Conservation (phyloP, 2,329 filamentous ascomycete genomes). For the Dactylellina cionopaga region DNA sequence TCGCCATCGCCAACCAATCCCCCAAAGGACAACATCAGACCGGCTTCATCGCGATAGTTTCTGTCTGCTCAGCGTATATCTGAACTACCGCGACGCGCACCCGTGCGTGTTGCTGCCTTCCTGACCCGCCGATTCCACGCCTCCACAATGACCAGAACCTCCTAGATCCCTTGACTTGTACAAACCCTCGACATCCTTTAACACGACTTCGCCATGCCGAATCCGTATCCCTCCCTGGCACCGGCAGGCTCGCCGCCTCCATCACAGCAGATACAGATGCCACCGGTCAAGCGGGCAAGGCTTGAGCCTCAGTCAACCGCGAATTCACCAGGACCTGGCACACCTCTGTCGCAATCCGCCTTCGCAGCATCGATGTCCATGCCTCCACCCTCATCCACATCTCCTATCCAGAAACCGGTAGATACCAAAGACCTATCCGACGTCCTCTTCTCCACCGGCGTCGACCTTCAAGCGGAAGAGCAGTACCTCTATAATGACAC, state of each 20-base stretch:
- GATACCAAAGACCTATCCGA: conserved; percentile 57
- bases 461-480: conserved; percentile 57
- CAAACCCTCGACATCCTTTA: background rate
- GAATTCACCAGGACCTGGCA: conserved; percentile 36
- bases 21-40: background rate
- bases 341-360: conserved; percentile 28
- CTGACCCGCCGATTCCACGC: background rate
- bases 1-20: conserved; percentile 4
- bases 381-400: conserved; percentile 47
- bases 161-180: conserved; percentile 17
- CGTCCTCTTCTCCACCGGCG: conserved; percentile 57
- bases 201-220: conserved; percentile 1
- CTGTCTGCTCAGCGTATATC: background rate
- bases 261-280: conserved; percentile 26
- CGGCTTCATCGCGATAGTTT: background rate
- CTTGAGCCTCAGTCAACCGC: conserved; percentile 28
- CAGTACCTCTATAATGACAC: conserved; percentile 55
- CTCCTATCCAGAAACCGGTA: conserved; percentile 55
- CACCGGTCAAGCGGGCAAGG: conserved; percentile 38
- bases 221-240: conserved; percentile 19
- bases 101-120: conserved; percentile 16
- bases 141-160: conserved; percentile 20
- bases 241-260: conserved; percentile 40
- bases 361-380: conserved; percentile 46
- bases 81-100: conserved; percentile 10